Conservation (phyloP, 1,284 basidiomycete species). For the Boletus subluridellus region DNA sequence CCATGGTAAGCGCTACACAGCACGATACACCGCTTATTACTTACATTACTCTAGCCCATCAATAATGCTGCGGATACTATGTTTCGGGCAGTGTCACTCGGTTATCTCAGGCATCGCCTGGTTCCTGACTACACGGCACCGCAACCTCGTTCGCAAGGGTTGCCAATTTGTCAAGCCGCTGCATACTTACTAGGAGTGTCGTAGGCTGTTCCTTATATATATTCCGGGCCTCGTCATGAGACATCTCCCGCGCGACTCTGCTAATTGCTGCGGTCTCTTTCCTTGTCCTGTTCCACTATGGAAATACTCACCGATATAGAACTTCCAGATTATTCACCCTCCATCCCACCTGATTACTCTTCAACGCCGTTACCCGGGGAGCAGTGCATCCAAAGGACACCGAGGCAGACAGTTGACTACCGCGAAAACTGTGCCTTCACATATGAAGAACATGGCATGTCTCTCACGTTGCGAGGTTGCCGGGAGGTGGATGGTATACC, state of each 20-base stretch:
- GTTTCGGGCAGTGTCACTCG: constrained; percentile 15
- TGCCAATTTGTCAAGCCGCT: constrained; percentile 11
- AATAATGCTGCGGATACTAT: constrained; percentile 1
- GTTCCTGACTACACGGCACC: constrained; percentile 11
- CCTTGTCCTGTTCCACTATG: constrained; percentile 14
- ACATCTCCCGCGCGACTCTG: background rate
- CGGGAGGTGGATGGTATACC: constrained; percentile 33
- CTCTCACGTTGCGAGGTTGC: constrained; percentile 30
- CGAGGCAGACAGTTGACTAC: constrained; percentile 12
- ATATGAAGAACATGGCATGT: constrained; percentile 31
- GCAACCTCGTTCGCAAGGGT: constrained; percentile 5
- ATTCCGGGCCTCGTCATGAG: constrained; percentile 6
- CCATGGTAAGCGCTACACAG: background rate
- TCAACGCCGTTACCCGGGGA: constrained; percentile 35
- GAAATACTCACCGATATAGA: constrained; percentile 11
- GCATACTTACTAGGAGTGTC: background rate
- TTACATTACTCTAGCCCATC: constrained; percentile 1
- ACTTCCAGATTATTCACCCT: constrained; percentile 31
- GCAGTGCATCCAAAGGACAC: constrained; percentile 32
- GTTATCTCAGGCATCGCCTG: constrained; percentile 17
- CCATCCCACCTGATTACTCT: constrained; percentile 35
- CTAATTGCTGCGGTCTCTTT: constrained; percentile 3
- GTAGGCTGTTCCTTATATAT: constrained; percentile 27
- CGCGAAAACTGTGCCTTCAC: constrained; percentile 32
- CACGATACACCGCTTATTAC: constrained; percentile 6